Conservation (phyloP, 1,139 yeast genomes). For the Pichia kudriavzevii region DNA sequence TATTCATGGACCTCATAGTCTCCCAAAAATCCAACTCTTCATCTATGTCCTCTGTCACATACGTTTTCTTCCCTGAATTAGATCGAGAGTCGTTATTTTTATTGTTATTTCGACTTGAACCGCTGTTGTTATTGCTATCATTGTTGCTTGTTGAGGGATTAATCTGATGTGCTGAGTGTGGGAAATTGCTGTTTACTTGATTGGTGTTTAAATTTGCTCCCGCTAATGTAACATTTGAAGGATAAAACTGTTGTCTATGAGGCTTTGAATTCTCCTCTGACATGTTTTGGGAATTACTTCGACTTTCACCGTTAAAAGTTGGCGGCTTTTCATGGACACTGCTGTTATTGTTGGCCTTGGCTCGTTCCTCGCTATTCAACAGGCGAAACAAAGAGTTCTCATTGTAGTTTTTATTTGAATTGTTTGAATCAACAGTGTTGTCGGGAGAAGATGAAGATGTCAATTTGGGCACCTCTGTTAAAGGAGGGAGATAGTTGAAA, state of each 20-base stretch:
- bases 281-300: not conserved
- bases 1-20: conserved; percentile 48
- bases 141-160: too few species aligned
- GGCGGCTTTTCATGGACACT: not conserved
- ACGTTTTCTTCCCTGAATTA: too few species aligned
- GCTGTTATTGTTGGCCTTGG: not conserved
- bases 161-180: too few species aligned
- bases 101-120: too few species aligned
- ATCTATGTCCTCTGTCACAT: conserved; percentile 35
- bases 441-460: conserved; percentile 47
- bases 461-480: conserved; percentile 62
- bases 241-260: conserved; percentile 16
- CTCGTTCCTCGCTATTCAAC: conserved; percentile 28
- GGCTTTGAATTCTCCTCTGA: conserved; percentile 7
- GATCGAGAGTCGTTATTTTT: too few species aligned
- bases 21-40: conserved; percentile 67
- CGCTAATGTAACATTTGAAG: too few species aligned
- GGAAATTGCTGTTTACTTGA: not conserved
- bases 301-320: conserved; percentile 8
- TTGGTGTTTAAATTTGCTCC: too few species aligned
- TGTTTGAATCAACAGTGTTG: conserved; percentile 22
- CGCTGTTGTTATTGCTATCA: too few species aligned
- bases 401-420: conserved; percentile 23
- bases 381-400: conserved; percentile 39
- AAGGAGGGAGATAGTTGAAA: conserved; percentile 65